phyloP scores from a whole-genome alignment of 805 yeast species.

The Hermanozyma aechmeae region DNA sequence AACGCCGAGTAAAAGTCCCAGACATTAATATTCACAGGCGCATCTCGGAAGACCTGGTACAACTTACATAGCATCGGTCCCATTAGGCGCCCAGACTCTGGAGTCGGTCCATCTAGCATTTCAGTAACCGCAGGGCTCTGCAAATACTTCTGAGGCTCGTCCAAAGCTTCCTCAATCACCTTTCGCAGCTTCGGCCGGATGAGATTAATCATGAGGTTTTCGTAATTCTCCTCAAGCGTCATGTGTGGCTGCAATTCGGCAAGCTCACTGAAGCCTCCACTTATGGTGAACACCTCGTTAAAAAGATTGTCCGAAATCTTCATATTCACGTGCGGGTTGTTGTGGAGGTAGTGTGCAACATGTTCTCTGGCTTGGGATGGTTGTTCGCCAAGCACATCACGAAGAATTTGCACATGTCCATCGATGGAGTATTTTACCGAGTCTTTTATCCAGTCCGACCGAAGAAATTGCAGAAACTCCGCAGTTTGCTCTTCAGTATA shows the following conservation, averaged over 20 bases:
- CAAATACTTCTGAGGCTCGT: conserved; percentile 18
- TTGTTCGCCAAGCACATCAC: too few species aligned
- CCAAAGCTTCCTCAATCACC: conserved; percentile 21
- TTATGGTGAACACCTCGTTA: conserved; percentile 23
- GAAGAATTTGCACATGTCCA: too few species aligned
- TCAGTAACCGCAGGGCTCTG: conserved; percentile 7
- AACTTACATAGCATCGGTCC: conserved; percentile 46
- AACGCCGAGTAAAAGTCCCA: conserved; percentile 61
- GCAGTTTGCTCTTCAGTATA: not conserved
- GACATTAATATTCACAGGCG: conserved; percentile 58
- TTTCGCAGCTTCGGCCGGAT: conserved; percentile 27
- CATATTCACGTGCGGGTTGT: conserved; percentile 9
- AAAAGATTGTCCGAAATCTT: conserved; percentile 18
- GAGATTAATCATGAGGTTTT: conserved; percentile 27
- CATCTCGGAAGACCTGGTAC: conserved; percentile 69
- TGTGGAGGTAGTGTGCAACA: conserved; percentile 10
- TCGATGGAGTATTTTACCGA: too few species aligned
- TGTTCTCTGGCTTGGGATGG: too few species aligned
- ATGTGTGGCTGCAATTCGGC: conserved; percentile 6
- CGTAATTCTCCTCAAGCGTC: conserved; percentile 27
- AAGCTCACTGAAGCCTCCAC: conserved; percentile 14
- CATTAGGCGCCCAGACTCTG: not conserved
- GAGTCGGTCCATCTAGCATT: not conserved
- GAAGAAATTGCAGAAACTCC: not conserved
- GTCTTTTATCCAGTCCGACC: too few species aligned